A percentile compares a stretch with the other conserved stretches of the same genome.
phyloP scores from a whole-genome alignment of 2,329 filamentous ascomycete genomes.

The Microdochium paspali region DNA sequence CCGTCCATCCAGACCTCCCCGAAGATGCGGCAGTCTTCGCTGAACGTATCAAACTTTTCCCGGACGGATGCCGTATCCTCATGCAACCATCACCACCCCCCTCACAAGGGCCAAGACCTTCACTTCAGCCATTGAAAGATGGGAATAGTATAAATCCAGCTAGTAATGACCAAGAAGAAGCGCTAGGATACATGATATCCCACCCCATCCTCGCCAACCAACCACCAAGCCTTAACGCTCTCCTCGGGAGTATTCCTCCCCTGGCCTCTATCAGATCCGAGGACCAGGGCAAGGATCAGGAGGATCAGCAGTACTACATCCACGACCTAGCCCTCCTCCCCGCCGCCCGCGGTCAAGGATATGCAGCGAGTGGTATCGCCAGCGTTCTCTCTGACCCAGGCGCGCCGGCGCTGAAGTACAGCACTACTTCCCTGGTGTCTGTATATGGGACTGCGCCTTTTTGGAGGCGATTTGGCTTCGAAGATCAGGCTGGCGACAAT shows the following conservation, averaged over 20 bases:
- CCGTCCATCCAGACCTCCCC: constrained; percentile 19
- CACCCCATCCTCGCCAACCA: constrained; percentile 20
- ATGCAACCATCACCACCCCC: constrained; percentile 5
- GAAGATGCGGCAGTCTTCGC: constrained; percentile 18
- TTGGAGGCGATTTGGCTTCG: neutral
- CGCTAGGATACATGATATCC: constrained; percentile 23
- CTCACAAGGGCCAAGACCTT: too few species aligned
- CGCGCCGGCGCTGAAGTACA: neutral
- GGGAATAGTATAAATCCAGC: too few species aligned
- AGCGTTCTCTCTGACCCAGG: constrained; percentile 8
- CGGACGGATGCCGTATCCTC: constrained; percentile 21
- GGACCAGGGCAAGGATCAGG: too few species aligned
- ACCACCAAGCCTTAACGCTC: constrained; percentile 20
- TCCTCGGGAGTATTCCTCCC: constrained; percentile 15
- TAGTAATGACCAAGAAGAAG: too few species aligned
- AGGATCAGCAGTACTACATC: constrained; percentile 23
- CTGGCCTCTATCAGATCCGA: constrained; percentile 7
- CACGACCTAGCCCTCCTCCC: constrained; percentile 24
- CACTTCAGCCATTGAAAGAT: too few species aligned
- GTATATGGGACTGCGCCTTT: neutral
- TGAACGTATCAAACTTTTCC: constrained; percentile 23
- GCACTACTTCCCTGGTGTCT: neutral
- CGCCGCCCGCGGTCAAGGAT: constrained; percentile 14
- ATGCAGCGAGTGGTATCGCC: constrained; percentile 13
- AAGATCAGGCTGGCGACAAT: neutral